Conservation (phyloP, 768 basidiomycete species). For the Mycena floridula region DNA sequence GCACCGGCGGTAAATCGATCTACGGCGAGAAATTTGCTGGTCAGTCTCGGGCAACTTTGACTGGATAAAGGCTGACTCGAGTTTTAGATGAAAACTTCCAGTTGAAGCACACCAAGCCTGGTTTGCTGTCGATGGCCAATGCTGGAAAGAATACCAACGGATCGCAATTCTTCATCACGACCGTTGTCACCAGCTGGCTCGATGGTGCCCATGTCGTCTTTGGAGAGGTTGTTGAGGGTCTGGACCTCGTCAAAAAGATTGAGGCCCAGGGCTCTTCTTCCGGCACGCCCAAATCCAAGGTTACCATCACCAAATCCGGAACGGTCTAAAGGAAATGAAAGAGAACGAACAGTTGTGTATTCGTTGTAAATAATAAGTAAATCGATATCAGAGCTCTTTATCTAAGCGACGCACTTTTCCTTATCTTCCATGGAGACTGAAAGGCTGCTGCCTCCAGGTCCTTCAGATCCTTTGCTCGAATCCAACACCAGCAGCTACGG, state of each 20-base stretch:
- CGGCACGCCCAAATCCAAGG: slow-evolving; percentile 34
- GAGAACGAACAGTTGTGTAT: too few relatives aligned
- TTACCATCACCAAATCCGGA: slow-evolving; percentile 56
- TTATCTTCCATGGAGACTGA: too few relatives aligned
- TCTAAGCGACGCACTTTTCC: too few relatives aligned
- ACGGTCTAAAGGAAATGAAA: slow-evolving; percentile 33
- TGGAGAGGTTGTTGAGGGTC: slow-evolving; percentile 68
- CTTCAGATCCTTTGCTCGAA: too few relatives aligned
- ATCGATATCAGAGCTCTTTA: too few relatives aligned
- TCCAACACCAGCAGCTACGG: background rate
- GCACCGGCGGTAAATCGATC: slow-evolving; percentile 79
- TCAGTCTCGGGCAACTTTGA: slow-evolving; percentile 20
- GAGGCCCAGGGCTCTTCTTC: slow-evolving; percentile 31
- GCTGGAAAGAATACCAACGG: slow-evolving; percentile 81
- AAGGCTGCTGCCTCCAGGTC: too few relatives aligned
- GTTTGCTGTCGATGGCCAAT: slow-evolving; percentile 77
- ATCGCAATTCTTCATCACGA: slow-evolving; percentile 87
- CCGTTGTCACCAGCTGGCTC: slow-evolving; percentile 63
- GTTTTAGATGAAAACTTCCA: slow-evolving; percentile 79
- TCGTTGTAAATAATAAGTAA: background rate
- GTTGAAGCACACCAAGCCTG: slow-evolving; percentile 65
- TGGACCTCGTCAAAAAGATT: slow-evolving; percentile 45
- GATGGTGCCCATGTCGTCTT: slow-evolving; percentile 86
- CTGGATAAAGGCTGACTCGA: slow-evolving; percentile 18
- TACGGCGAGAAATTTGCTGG: slow-evolving; percentile 65